A percentile compares a stretch with the other conserved stretches of the same genome.
Conservation (phyloP, 2,329 filamentous ascomycete species). For the Colletotrichum euphorbiae region DNA sequence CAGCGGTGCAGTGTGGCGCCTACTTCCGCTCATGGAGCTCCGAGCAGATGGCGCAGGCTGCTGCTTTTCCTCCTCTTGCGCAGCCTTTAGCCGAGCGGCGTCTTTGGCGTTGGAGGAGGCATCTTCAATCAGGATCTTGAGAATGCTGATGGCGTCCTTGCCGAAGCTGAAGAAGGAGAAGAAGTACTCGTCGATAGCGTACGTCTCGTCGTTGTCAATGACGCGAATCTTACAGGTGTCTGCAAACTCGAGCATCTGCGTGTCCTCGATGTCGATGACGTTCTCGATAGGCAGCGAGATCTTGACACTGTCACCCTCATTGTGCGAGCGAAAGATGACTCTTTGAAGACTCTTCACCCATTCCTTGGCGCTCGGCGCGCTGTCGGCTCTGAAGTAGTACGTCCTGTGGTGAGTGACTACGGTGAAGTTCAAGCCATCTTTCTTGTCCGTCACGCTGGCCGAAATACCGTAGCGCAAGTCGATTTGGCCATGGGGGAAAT, state of each 20-base stretch:
- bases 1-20: constrained; percentile 41
- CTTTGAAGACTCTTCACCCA: constrained; percentile 96
- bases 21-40: constrained; percentile 39
- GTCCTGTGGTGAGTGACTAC: constrained; percentile 85
- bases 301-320: constrained; percentile 97
- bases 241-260: constrained; percentile 88
- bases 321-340: constrained; percentile 94
- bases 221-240: constrained; percentile 95
- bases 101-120: constrained; percentile 55
- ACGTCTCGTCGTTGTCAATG: constrained; percentile 93
- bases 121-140: constrained; percentile 79
- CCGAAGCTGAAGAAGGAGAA: constrained; percentile 95
- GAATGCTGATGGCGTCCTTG: constrained; percentile 82
- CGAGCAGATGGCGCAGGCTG: constrained; percentile 32
- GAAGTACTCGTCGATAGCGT: constrained; percentile 97
- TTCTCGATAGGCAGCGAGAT: constrained; percentile 91
- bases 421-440: constrained; percentile 81
- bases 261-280: constrained; percentile 92
- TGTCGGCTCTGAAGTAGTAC: constrained; percentile 92
- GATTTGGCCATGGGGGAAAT: constrained; percentile 92
- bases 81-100: constrained; percentile 17
- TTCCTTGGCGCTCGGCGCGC: constrained; percentile 87
- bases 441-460: constrained; percentile 81
- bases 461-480: constrained; percentile 93
- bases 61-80: constrained; percentile 19